Evolutionary conservation across 2,329 filamentous ascomycete genomes (phyloP).

Genomic region (Calonectria ilicicola): DNA sequence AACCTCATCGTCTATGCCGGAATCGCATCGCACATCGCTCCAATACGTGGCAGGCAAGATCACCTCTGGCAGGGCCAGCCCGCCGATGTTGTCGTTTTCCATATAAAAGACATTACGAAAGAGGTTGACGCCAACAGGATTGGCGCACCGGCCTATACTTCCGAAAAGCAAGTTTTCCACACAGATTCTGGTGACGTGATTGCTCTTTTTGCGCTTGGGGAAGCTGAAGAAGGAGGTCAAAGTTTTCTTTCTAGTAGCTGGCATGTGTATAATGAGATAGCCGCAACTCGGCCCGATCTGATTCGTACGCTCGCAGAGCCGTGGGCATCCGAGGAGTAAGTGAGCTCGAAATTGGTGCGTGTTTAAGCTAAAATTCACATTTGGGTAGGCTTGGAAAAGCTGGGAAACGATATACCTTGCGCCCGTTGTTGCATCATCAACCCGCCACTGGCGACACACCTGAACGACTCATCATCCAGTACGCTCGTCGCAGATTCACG

Average conservation of each 20-base stretch:
- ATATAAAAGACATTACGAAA: conserved; percentile 39
- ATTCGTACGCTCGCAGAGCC: conserved; percentile 66
- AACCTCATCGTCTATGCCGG: conserved; percentile 71
- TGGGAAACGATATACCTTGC: conserved; percentile 55
- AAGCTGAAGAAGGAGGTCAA: conserved; percentile 64
- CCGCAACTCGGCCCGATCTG: conserved; percentile 67
- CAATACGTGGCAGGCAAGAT: conserved; percentile 64
- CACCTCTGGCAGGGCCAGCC: conserved; percentile 55
- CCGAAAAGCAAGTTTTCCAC: conserved; percentile 69
- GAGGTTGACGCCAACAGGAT: conserved; percentile 53
- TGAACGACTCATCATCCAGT: conserved; percentile 70
- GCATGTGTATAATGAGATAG: conserved; percentile 73
- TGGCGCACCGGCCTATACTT: conserved; percentile 69
- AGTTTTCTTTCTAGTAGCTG: conserved; percentile 70
- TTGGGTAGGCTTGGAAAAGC: conserved; percentile 62
- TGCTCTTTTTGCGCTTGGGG: conserved; percentile 66
- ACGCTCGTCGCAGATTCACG: conserved; percentile 69
- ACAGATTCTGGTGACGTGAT: conserved; percentile 64
- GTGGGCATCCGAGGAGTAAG: conserved; percentile 60
- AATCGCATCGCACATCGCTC: conserved; percentile 67
- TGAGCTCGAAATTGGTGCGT: background rate
- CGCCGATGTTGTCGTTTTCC: conserved; percentile 55
- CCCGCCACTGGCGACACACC: conserved; percentile 57
- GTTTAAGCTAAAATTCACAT: background rate
- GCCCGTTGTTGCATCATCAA: conserved; percentile 69